Percentiles rank a stretch among this genome's conserved stretches.
Conservation (phyloP, 371 early-diverging fungal genomes). For the Smittium mucronatum region DNA sequence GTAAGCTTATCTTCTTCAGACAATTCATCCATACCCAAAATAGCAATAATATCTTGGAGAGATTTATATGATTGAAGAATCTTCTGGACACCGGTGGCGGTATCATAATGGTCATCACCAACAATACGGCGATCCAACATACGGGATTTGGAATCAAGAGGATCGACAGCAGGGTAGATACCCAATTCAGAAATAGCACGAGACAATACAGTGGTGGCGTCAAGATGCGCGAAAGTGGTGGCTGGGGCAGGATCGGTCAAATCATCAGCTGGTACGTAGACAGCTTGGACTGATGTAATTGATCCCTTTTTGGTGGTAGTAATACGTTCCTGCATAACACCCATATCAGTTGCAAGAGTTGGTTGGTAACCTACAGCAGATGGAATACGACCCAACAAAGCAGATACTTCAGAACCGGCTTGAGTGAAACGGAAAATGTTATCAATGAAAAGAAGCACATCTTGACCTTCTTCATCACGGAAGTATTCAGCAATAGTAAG, state of each 20-base stretch:
- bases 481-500: conserved; percentile 97
- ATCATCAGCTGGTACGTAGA: conserved; percentile 98
- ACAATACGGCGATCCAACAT: conserved; percentile 94
- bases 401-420: conserved; percentile 92
- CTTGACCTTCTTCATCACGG: conserved; percentile 98
- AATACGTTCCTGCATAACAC: conserved; percentile 97
- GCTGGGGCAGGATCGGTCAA: conserved; percentile 98
- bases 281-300: conserved; percentile 95
- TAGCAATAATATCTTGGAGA: conserved; percentile 96
- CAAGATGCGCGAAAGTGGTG: conserved; percentile 97
- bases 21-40: conserved; percentile 95
- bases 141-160: conserved; percentile 96
- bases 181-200: conserved; percentile 96
- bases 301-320: conserved; percentile 99
- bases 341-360: conserved; percentile 91
- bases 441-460: conserved; percentile 97
- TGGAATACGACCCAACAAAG: conserved; percentile 96
- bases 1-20: conserved; percentile 96
- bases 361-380: conserved; percentile 99
- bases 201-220: conserved; percentile 97
- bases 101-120: conserved; percentile 88
- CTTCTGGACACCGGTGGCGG: conserved; percentile 90
- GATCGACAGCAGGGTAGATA: conserved; percentile 98
- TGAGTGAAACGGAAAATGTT: conserved; percentile 97
- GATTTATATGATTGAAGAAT: conserved; percentile 95